A percentile compares a stretch with the other conserved stretches of the same genome.
phyloP scores from a whole-genome alignment of 345 rosid genomes.

The Bruguiera gymnorhiza region DNA sequence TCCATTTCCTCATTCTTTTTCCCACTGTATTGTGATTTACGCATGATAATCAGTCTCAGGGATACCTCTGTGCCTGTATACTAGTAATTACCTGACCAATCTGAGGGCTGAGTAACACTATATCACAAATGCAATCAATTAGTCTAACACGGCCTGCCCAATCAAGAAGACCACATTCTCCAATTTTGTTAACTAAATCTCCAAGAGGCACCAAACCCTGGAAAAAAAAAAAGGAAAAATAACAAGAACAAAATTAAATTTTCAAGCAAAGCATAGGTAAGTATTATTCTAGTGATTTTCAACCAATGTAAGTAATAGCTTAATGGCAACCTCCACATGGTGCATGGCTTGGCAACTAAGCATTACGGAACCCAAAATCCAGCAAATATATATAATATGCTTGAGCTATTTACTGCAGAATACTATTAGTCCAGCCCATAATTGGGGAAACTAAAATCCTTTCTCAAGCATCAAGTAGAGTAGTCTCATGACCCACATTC shows the following conservation, averaged over 20 bases:
- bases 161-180: conserved; percentile 71
- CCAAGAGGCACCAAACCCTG: conserved; percentile 64
- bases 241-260: background rate
- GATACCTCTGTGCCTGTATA: background rate
- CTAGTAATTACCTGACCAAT: conserved; percentile 65
- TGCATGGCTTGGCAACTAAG: no score
- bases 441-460: no score
- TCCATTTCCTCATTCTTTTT: background rate
- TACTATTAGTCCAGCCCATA: no score
- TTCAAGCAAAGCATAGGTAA: no score
- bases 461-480: no score
- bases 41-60: background rate
- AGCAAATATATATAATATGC: no score
- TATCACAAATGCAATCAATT: conserved; percentile 66
- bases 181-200: conserved; percentile 56
- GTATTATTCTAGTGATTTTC: no score
- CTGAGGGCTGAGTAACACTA: conserved; percentile 66
- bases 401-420: no score
- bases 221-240: conserved; percentile 17
- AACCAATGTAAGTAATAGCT: no score
- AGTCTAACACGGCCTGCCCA: conserved; percentile 83
- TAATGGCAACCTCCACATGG: no score
- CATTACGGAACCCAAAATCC: no score
- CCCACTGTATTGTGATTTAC: background rate
- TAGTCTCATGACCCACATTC: no score